Conservation (phyloP, 192 early-diverging fungal species). For the Backusella australiensis region DNA sequence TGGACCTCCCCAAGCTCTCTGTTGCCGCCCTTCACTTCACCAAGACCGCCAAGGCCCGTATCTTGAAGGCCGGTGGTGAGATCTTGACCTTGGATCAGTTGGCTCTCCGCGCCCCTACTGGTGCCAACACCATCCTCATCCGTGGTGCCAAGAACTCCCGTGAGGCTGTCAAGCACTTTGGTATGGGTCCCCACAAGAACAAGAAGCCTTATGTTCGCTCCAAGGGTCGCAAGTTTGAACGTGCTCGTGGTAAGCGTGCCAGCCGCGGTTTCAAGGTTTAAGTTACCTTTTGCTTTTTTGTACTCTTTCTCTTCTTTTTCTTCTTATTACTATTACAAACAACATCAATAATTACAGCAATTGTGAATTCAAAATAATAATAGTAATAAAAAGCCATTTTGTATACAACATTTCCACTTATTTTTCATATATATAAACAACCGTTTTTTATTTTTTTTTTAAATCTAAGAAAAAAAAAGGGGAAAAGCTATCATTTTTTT, state of each 20-base stretch:
- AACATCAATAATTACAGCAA: too few species aligned
- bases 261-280: conserved; percentile 97
- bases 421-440: too few species aligned
- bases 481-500: neutral
- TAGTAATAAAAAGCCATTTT: too few species aligned
- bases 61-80: conserved; percentile 99
- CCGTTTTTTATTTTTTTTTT: neutral
- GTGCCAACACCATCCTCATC: conserved; percentile 92
- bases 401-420: too few species aligned
- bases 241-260: conserved; percentile 98
- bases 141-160: conserved; percentile 94
- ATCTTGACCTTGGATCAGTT: conserved; percentile 98
- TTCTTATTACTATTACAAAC: too few species aligned
- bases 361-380: too few species aligned
- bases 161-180: conserved; percentile 99
- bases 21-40: conserved; percentile 96
- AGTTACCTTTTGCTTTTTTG: conserved; percentile 11
- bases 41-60: conserved; percentile 93
- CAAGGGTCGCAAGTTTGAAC: conserved; percentile 96
- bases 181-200: conserved; percentile 53
- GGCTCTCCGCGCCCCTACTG: conserved; percentile 95
- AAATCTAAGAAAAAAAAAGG: neutral
- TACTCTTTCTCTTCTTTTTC: neutral
- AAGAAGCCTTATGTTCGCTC: conserved; percentile 89
- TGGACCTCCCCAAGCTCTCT: conserved; percentile 93